Conservation (phyloP, 2,329 filamentous ascomycete species). For the Epichloe coenophiala region DNA sequence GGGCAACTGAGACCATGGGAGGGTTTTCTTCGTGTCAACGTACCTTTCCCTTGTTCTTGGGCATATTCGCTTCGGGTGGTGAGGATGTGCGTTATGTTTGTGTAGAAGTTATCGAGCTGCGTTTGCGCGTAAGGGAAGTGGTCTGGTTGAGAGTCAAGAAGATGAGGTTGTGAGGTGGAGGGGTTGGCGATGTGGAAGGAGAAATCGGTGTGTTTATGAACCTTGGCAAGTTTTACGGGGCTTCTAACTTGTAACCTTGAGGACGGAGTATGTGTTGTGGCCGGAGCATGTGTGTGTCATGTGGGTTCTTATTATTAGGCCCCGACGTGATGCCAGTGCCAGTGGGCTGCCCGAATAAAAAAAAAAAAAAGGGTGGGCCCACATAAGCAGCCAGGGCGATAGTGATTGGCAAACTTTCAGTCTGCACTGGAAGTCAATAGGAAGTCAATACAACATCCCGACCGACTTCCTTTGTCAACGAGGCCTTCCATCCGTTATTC, state of each 20-base stretch:
- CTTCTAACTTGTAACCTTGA: background rate
- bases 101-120: background rate
- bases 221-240: background rate
- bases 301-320: too few relatives aligned
- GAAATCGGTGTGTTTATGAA: background rate
- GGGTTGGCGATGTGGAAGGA: background rate
- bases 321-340: too few relatives aligned
- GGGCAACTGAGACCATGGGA: background rate
- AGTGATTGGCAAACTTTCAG: background rate
- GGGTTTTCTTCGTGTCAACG: slow-evolving; percentile 13
- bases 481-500: background rate
- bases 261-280: too few relatives aligned
- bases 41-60: slow-evolving; percentile 99
- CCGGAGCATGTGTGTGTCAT: background rate
- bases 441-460: too few relatives aligned
- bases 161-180: slow-evolving; percentile 2
- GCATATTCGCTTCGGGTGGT: slow-evolving; percentile 45
- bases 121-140: background rate
- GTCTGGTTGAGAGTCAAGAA: background rate
- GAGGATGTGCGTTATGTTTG: background rate
- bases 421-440: too few relatives aligned
- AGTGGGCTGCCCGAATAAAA: background rate
- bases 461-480: background rate
- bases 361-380: background rate
- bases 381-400: background rate